These are phyloP conservation scores for Botrytis cinerea DNA, from an alignment of 2,329 filamentous ascomycete genomes.

Conservation along the genomic window DNA sequence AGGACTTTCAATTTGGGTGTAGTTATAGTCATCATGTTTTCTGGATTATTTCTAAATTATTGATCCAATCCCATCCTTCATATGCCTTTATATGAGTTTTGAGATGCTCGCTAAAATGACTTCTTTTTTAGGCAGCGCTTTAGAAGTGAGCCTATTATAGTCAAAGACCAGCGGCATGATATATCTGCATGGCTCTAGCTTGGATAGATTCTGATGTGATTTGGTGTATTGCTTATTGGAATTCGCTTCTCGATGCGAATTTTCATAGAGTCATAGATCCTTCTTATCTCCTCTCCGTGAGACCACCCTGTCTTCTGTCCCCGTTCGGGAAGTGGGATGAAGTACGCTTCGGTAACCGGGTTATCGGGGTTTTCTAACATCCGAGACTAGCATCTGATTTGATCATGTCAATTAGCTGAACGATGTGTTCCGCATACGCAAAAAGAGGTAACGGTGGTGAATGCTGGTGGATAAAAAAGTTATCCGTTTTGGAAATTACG, in stretches of 20 bases:
- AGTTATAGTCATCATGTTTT: neutral
- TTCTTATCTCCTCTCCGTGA: neutral
- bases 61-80: neutral
- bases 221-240: neutral
- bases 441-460: neutral
- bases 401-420: neutral
- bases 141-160: neutral
- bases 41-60: neutral
- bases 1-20: conserved; percentile 34
- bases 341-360: neutral
- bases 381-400: neutral
- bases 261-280: neutral
- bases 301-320: neutral
- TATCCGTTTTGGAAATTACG: neutral
- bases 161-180: neutral
- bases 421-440: neutral
- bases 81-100: neutral
- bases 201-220: neutral
- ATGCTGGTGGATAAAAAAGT: neutral
- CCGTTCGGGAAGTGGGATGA: neutral
- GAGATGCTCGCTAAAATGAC: neutral
- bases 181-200: neutral
- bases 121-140: neutral
- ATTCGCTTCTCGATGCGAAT: neutral
- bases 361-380: neutral